phyloP scores from a whole-genome alignment of 768 basidiomycete species.

The Pleurotus giganteus region DNA sequence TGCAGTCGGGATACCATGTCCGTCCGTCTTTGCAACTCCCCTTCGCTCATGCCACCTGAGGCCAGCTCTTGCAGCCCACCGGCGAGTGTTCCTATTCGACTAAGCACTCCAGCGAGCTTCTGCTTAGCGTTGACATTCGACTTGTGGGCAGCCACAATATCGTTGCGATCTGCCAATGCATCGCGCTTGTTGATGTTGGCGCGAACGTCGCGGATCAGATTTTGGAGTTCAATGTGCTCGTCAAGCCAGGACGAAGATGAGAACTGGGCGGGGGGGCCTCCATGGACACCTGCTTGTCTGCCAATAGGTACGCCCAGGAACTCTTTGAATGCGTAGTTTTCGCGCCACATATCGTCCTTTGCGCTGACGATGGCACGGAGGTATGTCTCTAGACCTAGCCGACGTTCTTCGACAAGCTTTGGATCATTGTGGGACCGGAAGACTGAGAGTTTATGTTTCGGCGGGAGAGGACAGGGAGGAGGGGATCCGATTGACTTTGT shows the following conservation, averaged over 20 bases:
- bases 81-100: slow-evolving; percentile 70
- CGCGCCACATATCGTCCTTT: slow-evolving; percentile 83
- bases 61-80: slow-evolving; percentile 65
- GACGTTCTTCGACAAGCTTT: slow-evolving; percentile 74
- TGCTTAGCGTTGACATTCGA: slow-evolving; percentile 85
- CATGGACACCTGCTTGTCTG: slow-evolving; percentile 35
- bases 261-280: slow-evolving; percentile 47
- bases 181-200: slow-evolving; percentile 88
- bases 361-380: slow-evolving; percentile 81
- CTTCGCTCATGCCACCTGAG: slow-evolving; percentile 76
- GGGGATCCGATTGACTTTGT: slow-evolving; percentile 74
- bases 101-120: slow-evolving; percentile 73
- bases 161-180: slow-evolving; percentile 72
- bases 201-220: slow-evolving; percentile 75
- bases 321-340: slow-evolving; percentile 73
- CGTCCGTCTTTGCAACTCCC: slow-evolving; percentile 86
- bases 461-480: slow-evolving; percentile 79
- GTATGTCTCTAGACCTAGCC: slow-evolving; percentile 76
- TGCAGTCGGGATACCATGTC: slow-evolving; percentile 87
- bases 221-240: slow-evolving; percentile 79
- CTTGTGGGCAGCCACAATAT: slow-evolving; percentile 71
- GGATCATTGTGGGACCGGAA: slow-evolving; percentile 57
- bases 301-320: slow-evolving; percentile 85
- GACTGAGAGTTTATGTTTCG: slow-evolving; percentile 77
- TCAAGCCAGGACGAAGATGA: slow-evolving; percentile 85